phyloP scores from a whole-genome alignment of 306 rosid species.

The Leucaena leucocephala region DNA sequence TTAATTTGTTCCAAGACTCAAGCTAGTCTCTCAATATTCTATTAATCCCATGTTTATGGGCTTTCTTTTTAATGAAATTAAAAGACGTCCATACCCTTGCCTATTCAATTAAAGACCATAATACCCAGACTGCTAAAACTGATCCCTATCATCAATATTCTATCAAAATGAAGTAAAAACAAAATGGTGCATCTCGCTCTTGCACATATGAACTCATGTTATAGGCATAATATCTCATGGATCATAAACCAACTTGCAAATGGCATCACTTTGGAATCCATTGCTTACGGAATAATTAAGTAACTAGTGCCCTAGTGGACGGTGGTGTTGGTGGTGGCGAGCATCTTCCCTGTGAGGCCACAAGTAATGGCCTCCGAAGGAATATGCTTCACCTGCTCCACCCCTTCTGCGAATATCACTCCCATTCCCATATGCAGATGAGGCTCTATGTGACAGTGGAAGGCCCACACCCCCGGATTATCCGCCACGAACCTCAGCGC shows the following conservation, averaged over 20 bases:
- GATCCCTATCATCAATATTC: too few relatives aligned
- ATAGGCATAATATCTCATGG: too few relatives aligned
- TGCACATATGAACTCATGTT: too few relatives aligned
- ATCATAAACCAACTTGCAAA: too few relatives aligned
- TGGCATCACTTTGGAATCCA: not conserved
- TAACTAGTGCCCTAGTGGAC: not conserved
- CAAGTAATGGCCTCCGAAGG: slow-evolving; percentile 56
- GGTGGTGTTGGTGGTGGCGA: slow-evolving; percentile 15
- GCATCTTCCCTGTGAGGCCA: slow-evolving; percentile 40
- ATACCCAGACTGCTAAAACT: not conserved
- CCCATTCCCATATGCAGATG: slow-evolving; percentile 82
- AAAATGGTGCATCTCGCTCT: too few relatives aligned
- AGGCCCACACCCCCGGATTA: slow-evolving; percentile 79
- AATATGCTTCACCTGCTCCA: slow-evolving; percentile 33
- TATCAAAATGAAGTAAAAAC: too few relatives aligned
- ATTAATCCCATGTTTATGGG: too few relatives aligned
- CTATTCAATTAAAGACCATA: not conserved
- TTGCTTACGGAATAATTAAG: too few relatives aligned
- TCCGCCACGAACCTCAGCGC: slow-evolving; percentile 64
- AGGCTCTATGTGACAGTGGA: slow-evolving; percentile 79
- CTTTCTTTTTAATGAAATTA: not conserved
- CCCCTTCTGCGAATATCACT: slow-evolving; percentile 58
- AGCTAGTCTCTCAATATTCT: too few relatives aligned
- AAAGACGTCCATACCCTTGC: not conserved
- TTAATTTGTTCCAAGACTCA: not conserved